These are phyloP conservation scores for Babesia bigemina DNA, from an alignment of 169 alveolate species.

Conservation along the genomic window DNA sequence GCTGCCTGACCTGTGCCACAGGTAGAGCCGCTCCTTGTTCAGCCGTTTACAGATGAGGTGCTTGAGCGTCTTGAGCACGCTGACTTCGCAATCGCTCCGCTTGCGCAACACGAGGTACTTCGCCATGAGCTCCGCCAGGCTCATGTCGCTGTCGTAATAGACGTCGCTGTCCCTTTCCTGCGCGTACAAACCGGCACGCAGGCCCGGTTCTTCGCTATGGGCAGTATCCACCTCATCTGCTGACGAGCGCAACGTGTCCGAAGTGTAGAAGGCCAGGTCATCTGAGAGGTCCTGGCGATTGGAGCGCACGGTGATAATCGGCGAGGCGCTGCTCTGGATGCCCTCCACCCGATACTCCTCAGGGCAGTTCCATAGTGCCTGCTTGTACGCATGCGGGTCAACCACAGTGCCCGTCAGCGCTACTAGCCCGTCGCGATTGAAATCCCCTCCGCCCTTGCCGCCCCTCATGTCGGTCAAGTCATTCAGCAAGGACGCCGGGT, in stretches of 20 bases:
- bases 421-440: constrained; percentile 4
- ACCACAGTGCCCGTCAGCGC: constrained; percentile 21
- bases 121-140: constrained; percentile 30
- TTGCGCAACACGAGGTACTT: constrained; percentile 53
- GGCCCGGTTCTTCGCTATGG: not conserved
- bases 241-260: not conserved
- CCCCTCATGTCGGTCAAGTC: not conserved
- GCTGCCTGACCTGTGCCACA: constrained; percentile 2
- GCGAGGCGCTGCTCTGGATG: not conserved
- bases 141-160: constrained; percentile 49
- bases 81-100: constrained; percentile 26
- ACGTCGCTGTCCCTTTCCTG: constrained; percentile 10
- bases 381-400: constrained; percentile 23
- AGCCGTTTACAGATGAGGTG: constrained; percentile 45
- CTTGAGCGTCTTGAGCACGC: constrained; percentile 42
- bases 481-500: constrained; percentile 6
- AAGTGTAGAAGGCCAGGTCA: not conserved
- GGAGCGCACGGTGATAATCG: not conserved
- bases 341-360: constrained; percentile 7
- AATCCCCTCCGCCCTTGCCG: not conserved
- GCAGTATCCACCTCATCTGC: not conserved
- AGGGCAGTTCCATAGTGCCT: constrained; percentile 21
- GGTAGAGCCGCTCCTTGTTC: constrained; percentile 46
- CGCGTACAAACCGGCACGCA: not conserved
- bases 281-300: not conserved